phyloP scores from a whole-genome alignment of 2,329 filamentous ascomycete species.

The Emmonsiellopsis sp. region DNA sequence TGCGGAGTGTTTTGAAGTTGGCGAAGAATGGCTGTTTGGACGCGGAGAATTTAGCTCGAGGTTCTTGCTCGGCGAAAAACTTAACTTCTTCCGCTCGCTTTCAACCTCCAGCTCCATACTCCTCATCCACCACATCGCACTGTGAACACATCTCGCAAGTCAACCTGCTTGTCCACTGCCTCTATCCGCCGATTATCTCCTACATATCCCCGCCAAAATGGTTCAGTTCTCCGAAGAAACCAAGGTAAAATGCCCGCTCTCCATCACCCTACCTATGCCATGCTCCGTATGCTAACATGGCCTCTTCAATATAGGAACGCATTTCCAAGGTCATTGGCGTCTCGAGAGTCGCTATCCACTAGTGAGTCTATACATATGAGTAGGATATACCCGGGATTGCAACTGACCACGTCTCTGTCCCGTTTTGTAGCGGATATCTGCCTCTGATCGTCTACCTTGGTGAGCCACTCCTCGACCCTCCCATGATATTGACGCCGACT shows the following conservation, averaged over 20 bases:
- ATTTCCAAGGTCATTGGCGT: conserved; percentile 95
- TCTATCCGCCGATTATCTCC: neutral
- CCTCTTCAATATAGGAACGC: conserved; percentile 60
- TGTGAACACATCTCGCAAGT: neutral
- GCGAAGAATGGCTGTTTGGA: too few relatives aligned
- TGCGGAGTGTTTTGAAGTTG: too few relatives aligned
- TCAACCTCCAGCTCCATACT: too few relatives aligned
- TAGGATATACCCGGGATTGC: conserved; percentile 24
- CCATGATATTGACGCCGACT: neutral
- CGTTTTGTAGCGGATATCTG: conserved; percentile 67
- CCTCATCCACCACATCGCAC: neutral
- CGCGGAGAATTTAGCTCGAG: too few relatives aligned
- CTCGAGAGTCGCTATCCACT: conserved; percentile 88
- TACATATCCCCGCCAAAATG: conserved; percentile 21
- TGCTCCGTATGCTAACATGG: neutral
- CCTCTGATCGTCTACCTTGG: conserved; percentile 95
- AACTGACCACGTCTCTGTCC: conserved; percentile 11
- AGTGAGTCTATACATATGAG: conserved; percentile 49
- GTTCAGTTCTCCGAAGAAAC: conserved; percentile 85
- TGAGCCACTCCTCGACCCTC: conserved; percentile 36
- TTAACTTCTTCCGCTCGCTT: too few relatives aligned
- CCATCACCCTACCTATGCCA: neutral
- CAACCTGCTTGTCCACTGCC: neutral
- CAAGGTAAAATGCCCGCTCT: conserved; percentile 53
- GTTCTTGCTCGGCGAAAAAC: too few relatives aligned